Evolutionary conservation across 352 stramenopile species (phyloP), one percentile per base, ranked within the genome.

Genomic region (Hyphochytrium catenoides): DNA sequence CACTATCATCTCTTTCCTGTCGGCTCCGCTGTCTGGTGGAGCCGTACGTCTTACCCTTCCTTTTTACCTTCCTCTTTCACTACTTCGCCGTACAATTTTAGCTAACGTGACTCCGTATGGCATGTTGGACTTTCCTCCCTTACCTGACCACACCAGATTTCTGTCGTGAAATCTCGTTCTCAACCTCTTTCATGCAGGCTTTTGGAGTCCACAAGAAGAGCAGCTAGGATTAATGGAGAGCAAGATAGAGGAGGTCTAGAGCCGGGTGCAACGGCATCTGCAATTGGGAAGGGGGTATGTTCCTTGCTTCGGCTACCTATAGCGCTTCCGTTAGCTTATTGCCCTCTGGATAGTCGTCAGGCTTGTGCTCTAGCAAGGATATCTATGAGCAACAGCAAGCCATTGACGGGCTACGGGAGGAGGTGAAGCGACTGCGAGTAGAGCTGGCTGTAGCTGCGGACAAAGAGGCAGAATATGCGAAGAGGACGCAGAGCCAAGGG

Each of bases 211-310:
- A 63, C 4, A 62, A 81, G 22, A 49, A 50, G 15, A 16, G 14
- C 34, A 31, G 34, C 15, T 15, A 27, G 6, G 12, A 41, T 12
- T 31, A 46, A 15, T 37, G 15, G 9, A 33, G 23, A 66, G 73
- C 34, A 85, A 86, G 40, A 89, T 92, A 41, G 61, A 87, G 31
- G 74, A 64, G 1, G 70, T 92, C 43, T 92, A 93, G 48, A 74
- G 74, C 14, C 58, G 74, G 30, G 89, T 93, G 74, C 63, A 57
- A 31, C 76, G 91, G 36, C 79, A 94, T 52, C 52, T 92, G 20
- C 63, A 64, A 26, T 40, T 21, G n/a, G 32, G 7, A 6, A 34
- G 30, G 9, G 30, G 6, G 6, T n/a, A 26, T 26, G 30, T 8
- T 7, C 30, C 16, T 11, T 19, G 12, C n/a, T 24, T 20, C 16